Conservation (phyloP, 2,329 filamentous ascomycete species). For the Curvularia eragrostidis region DNA sequence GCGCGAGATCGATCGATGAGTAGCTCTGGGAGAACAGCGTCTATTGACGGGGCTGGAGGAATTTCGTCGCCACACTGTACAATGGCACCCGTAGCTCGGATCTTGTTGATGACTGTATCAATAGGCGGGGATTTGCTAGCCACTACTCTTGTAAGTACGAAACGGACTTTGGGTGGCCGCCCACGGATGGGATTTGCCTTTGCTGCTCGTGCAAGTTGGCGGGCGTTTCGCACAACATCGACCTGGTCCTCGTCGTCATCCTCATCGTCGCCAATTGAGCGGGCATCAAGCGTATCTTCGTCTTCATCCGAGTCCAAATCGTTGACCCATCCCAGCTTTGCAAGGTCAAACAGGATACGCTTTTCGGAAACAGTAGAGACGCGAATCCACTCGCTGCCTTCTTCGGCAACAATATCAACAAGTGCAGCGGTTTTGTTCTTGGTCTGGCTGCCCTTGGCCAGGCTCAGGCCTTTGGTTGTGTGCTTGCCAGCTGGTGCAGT, state of each 20-base stretch:
- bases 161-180: conserved; percentile 63
- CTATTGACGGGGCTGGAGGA: conserved; percentile 31
- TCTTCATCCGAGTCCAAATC: conserved; percentile 55
- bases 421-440: conserved; percentile 60
- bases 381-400: conserved; percentile 71
- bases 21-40: conserved; percentile 40
- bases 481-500: conserved; percentile 26
- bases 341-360: conserved; percentile 70
- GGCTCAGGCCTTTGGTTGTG: conserved; percentile 34
- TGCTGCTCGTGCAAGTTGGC: conserved; percentile 65
- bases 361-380: conserved; percentile 70
- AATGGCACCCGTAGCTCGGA: conserved; percentile 58
- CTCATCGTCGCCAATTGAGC: conserved; percentile 34
- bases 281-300: conserved; percentile 46
- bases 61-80: conserved; percentile 43
- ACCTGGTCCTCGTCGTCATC: conserved; percentile 62
- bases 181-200: conserved; percentile 64
- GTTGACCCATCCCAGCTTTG: conserved; percentile 68
- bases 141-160: conserved; percentile 67
- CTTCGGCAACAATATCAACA: conserved; percentile 69
- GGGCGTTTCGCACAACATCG: conserved; percentile 66
- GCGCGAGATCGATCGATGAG: conserved; percentile 49
- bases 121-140: conserved; percentile 61
- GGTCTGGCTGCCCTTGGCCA: conserved; percentile 44
- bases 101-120: conserved; percentile 62